These are phyloP conservation scores for Didymosphaeria variabile DNA, from an alignment of 2,329 filamentous ascomycete genomes.

Conservation along the genomic window DNA sequence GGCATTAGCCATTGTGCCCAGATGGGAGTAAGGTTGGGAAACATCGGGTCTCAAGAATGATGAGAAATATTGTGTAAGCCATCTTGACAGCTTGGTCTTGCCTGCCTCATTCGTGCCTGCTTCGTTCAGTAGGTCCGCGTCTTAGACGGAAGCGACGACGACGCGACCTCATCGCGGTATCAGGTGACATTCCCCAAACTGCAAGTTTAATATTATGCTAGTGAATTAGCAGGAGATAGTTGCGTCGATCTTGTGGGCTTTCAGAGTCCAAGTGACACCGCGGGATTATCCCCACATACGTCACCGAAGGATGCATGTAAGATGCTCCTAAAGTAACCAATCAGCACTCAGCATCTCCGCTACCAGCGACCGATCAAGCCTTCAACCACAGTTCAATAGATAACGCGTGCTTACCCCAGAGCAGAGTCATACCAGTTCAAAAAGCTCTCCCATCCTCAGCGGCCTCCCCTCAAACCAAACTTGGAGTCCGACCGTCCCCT, in stretches of 20 bases:
- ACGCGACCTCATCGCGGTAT: constrained; percentile 24
- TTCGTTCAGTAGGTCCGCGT: constrained; percentile 10
- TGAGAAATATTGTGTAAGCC: background rate
- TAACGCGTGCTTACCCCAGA: background rate
- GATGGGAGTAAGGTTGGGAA: background rate
- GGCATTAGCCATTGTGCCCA: constrained; percentile 22
- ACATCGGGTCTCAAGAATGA: background rate
- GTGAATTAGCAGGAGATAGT: no score
- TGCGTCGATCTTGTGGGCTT: background rate
- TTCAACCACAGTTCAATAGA: background rate
- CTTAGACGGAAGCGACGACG: constrained; percentile 25
- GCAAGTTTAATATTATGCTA: no score
- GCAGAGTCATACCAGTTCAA: background rate
- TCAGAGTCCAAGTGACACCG: background rate
- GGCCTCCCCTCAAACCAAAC: background rate
- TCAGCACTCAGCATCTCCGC: constrained; percentile 17
- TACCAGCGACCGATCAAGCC: background rate
- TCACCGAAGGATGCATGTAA: constrained; percentile 18
- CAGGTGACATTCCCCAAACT: constrained; percentile 22
- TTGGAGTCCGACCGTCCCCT: no score
- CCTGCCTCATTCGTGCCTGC: constrained; percentile 32
- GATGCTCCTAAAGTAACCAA: constrained; percentile 34
- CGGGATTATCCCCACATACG: constrained; percentile 14
- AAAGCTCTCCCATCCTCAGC: background rate
- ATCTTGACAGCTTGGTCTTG: constrained; percentile 12